Percentiles rank a stretch among this genome's conserved stretches.
These are phyloP conservation scores for Clarireedia monteithiana DNA, from an alignment of 2,329 filamentous ascomycete species.

Conservation along the genomic window DNA sequence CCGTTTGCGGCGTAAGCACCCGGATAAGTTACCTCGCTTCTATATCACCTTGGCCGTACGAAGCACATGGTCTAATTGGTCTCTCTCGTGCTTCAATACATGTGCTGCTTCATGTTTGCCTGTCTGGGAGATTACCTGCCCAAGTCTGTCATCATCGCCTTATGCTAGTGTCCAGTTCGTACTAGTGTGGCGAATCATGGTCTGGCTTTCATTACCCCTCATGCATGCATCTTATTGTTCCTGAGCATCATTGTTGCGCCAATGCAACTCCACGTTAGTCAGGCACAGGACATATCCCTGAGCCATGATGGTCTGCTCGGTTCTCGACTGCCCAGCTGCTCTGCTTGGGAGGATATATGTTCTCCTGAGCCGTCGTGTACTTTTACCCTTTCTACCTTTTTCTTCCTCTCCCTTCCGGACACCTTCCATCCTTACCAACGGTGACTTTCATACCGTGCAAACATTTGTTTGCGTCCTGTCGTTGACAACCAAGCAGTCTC, in stretches of 20 bases:
- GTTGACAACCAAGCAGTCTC: constrained; percentile 24
- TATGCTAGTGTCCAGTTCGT: neutral
- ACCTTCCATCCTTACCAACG: constrained; percentile 15
- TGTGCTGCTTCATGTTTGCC: neutral
- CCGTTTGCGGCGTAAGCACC: too few relatives aligned
- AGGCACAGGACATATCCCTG: neutral
- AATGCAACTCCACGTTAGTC: neutral
- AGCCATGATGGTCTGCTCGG: neutral
- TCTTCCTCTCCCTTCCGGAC: constrained; percentile 13
- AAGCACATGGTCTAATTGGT: neutral
- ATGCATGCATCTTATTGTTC: neutral
- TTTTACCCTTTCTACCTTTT: constrained; percentile 10
- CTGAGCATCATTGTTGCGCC: neutral
- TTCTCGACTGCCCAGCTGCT: neutral
- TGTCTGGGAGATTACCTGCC: neutral
- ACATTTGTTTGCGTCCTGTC: constrained; percentile 31
- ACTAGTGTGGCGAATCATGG: neutral
- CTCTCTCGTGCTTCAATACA: too few relatives aligned
- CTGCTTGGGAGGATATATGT: neutral
- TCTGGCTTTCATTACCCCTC: neutral
- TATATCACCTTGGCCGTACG: too few relatives aligned
- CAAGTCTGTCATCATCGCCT: neutral
- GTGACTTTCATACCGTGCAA: constrained; percentile 23
- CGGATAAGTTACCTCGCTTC: too few relatives aligned
- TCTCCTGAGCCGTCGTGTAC: constrained; percentile 7